Base-by-base conservation (phyloP, 2,329 filamentous ascomycete species). In the Acrocalymma vagum region DNA sequence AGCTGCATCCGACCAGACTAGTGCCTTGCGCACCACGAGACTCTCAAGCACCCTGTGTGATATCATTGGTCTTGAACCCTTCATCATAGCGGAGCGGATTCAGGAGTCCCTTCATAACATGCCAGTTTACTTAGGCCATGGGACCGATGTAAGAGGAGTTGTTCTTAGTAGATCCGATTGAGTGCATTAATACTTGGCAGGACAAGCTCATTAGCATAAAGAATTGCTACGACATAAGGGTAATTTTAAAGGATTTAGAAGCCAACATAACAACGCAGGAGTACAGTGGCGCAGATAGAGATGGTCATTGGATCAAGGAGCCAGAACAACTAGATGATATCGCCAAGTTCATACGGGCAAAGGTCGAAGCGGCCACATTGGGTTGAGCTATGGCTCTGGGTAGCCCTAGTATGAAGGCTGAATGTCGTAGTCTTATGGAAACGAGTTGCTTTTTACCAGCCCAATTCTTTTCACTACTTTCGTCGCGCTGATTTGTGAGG, bases 321-420 rank as follows among this genome's bases (percentile, higher is more conserved):
- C 74, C 75, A 0, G 72, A 78, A 29, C 72, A 77, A 47, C 72
- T 77, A 42, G 71, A 79, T 48, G 74, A 79, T 53, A 70, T 78
- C 31, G 28, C 42, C 10, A 14, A n/a, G 6, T 54, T 56, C 16
- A 9, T 51, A 10, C 5, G 9, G 8, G n/a, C n/a, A n/a, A n/a
- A n/a, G n/a, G n/a, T n/a, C n/a, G n/a, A n/a, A n/a, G n/a, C n/a
- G n/a, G n/a, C n/a, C n/a, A n/a, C n/a, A n/a, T n/a, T n/a, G n/a
- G n/a, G n/a, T n/a, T n/a, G n/a, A n/a, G n/a, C n/a, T n/a, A n/a
- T n/a, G n/a, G n/a, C n/a, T n/a, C n/a, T n/a, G n/a, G n/a, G n/a
- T n/a, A n/a, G n/a, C n/a, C n/a, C n/a, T n/a, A n/a, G n/a, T n/a
- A n/a, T n/a, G n/a, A n/a, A n/a, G n/a, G n/a, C n/a, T n/a, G n/a